These are phyloP conservation scores for Harringtonia lauricola DNA, from an alignment of 2,329 filamentous ascomycete species.

Conservation along the genomic window DNA sequence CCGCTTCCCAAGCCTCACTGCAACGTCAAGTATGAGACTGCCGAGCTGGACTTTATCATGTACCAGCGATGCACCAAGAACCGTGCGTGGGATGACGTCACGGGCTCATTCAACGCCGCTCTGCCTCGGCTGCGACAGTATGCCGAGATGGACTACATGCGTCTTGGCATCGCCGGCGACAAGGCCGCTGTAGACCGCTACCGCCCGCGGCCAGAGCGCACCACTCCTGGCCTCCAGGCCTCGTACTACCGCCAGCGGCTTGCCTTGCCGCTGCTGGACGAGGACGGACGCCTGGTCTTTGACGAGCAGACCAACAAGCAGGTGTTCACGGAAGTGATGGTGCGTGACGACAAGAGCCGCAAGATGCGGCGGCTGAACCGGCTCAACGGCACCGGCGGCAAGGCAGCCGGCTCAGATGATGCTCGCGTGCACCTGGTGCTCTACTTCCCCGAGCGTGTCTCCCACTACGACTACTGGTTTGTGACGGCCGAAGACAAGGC, in stretches of 20 bases:
- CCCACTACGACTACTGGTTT: slow-evolving; percentile 15
- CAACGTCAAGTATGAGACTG: slow-evolving; percentile 15
- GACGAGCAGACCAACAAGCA: slow-evolving; percentile 11
- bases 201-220: slow-evolving; percentile 13
- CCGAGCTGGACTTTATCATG: slow-evolving; percentile 15
- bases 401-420: slow-evolving; percentile 6
- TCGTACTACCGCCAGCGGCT: slow-evolving; percentile 15
- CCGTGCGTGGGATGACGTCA: slow-evolving; percentile 13
- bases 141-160: slow-evolving; percentile 9
- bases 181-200: slow-evolving; percentile 7
- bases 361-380: slow-evolving; percentile 1
- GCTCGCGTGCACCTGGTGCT: slow-evolving; percentile 13
- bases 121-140: slow-evolving; percentile 13
- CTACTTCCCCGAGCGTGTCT: slow-evolving; percentile 15
- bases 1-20: slow-evolving; percentile 10
- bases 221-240: slow-evolving; percentile 13
- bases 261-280: slow-evolving; percentile 13
- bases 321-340: slow-evolving; percentile 14
- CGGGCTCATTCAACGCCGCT: slow-evolving; percentile 11
- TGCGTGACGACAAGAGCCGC: slow-evolving; percentile 14
- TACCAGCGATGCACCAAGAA: slow-evolving; percentile 15
- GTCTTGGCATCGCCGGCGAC: not conserved
- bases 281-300: slow-evolving; percentile 11
- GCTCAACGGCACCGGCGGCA: not conserved
- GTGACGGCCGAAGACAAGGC: slow-evolving; percentile 14